Percentiles rank a stretch among this genome's conserved stretches.
Evolutionary conservation across 164 flowering plant species (phyloP).

Genomic region (Sedum album): DNA sequence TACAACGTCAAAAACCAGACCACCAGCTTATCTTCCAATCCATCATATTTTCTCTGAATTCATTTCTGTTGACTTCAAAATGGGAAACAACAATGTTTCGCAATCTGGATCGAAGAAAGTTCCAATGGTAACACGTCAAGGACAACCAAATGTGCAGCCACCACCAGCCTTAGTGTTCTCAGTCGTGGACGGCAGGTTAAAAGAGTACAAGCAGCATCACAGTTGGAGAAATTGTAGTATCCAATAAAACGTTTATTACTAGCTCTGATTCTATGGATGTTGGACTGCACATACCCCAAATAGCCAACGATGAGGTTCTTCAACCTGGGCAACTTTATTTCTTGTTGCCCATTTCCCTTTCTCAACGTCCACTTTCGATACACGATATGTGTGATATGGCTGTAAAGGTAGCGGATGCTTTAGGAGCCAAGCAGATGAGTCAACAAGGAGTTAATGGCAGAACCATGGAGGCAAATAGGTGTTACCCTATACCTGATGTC

Average conservation of each 20-base stretch:
- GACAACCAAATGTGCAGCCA: not conserved
- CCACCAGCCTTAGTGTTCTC: not conserved
- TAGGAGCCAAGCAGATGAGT: not conserved
- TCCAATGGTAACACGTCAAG: not conserved
- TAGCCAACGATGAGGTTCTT: constrained; percentile 1
- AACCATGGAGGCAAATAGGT: not conserved
- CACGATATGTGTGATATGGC: constrained; percentile 9
- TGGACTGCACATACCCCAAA: not conserved
- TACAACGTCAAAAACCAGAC: no score
- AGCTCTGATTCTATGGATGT: constrained; percentile 3
- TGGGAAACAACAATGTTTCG: not conserved
- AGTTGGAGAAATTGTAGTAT: not conserved
- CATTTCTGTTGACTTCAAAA: not conserved
- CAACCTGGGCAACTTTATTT: constrained; percentile 3
- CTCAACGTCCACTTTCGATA: not conserved
- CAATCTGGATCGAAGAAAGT: not conserved
- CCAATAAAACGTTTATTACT: not conserved
- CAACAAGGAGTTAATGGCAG: not conserved
- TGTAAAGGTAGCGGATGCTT: not conserved
- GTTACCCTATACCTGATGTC: not conserved
- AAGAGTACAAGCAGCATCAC: not conserved
- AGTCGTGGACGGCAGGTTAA: not conserved
- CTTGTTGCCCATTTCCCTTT: constrained; percentile 1
- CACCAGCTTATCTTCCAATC: not conserved
- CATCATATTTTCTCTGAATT: not conserved